Conservation (phyloP, 140 eudicot genomes). For the Bidens hawaiensis region DNA sequence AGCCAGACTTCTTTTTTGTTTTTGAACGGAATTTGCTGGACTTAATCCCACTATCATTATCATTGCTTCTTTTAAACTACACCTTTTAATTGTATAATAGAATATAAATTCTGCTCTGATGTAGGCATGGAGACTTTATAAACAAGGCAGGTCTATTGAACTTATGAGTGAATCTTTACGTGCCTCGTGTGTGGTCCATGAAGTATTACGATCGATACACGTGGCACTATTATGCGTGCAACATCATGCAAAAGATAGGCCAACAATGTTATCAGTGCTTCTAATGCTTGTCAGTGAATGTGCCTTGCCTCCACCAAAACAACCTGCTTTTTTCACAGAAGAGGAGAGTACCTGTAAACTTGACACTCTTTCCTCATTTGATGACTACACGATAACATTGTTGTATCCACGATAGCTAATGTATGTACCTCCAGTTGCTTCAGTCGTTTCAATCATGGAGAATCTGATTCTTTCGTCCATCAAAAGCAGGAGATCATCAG, state of each 20-base stretch:
- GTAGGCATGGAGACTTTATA: constrained; percentile 13
- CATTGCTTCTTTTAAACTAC: background rate
- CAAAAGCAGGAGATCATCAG: too few species aligned
- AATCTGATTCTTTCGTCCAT: too few species aligned
- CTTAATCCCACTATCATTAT: background rate
- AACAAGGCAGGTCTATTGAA: background rate
- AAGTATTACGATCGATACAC: constrained; percentile 14
- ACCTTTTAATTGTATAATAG: background rate
- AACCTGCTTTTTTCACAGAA: background rate
- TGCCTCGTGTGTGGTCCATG: background rate
- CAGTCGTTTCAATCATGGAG: too few species aligned
- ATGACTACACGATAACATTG: constrained; percentile 22
- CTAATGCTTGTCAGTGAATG: constrained; percentile 15
- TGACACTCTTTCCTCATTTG: background rate
- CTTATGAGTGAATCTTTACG: background rate
- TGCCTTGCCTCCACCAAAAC: background rate
- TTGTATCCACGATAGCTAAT: constrained; percentile 9
- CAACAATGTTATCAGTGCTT: constrained; percentile 15
- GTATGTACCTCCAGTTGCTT: background rate
- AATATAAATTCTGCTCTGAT: background rate
- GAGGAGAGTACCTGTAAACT: background rate
- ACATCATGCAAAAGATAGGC: constrained; percentile 24
- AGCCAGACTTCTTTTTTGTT: constrained; percentile 16
- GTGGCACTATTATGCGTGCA: constrained; percentile 18
- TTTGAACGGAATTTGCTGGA: background rate